Base-by-base conservation (phyloP, 768 basidiomycete genomes). In the Macrocybe gigantea region DNA sequence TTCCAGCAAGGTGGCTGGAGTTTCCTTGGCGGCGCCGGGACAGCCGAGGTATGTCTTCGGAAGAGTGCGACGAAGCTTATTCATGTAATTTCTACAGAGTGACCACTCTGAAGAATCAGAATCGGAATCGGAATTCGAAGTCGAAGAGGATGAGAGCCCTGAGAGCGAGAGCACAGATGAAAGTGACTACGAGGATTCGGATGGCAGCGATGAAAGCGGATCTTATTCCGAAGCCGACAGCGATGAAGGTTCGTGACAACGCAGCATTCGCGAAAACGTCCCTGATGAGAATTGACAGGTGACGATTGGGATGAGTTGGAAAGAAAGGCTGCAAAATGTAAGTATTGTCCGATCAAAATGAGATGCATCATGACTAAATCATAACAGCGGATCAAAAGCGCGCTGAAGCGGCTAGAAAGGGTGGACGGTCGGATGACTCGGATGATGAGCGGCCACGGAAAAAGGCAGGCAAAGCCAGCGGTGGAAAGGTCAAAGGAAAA, bases 251-350 rank as follows among this genome's bases (percentile, higher is more conserved):
- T 49, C 22, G 63, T 60, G 44, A 14, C 22, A 22, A 4, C 22
- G 22, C 4, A 22, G 22, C 22, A 22, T 4, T 22, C 4, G 22
- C 1, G 22, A 22, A 22, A n/a, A 1, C 37, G 1, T 38, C 29
- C 36, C 13, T 7, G 30, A 43, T 38, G 57, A 32, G 36, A 42
- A 13, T 35, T 35, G 41, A 45, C 55, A 77, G 88, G 93, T 7
- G 91, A 94, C 46, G 93, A 95, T 57, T 99, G 95, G 95, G 94
- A 96, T 59, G 92, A 93, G 64, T 72, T 96, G 33, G 94, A 96
- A 66, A 73, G 80, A 39, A 94, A 93, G 64, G 93, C 93, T 6
- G 90, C 90, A 6, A 88, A 87, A 75, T 87, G 83, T 89, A 59
- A 56, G 73, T 45, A 14, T 6, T 32, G 13, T n/a, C 33, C 14